Evolutionary conservation across 768 basidiomycete species (phyloP).

Genomic region (Mycena amicta): DNA sequence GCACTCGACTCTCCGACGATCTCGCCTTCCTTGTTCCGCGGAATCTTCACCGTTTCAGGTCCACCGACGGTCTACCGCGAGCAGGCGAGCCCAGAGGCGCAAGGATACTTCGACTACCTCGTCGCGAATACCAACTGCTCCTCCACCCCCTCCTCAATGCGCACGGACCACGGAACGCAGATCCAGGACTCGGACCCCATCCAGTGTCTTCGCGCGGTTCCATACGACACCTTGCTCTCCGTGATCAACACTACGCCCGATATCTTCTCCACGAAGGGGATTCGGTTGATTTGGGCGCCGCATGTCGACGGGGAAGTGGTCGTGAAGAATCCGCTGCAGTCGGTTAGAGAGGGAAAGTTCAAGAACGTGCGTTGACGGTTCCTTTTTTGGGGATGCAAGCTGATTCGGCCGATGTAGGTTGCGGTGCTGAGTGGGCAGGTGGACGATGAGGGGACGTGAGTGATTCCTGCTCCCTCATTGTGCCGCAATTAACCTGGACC

Average conservation of each 20-base stretch:
- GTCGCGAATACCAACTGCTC: slow-evolving; percentile 25
- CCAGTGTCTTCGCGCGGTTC: slow-evolving; percentile 35
- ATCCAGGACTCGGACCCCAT: slow-evolving; percentile 31
- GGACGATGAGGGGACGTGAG: slow-evolving; percentile 47
- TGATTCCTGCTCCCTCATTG: neutral
- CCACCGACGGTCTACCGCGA: too few relatives aligned
- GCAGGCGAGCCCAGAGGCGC: too few relatives aligned
- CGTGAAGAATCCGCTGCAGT: slow-evolving; percentile 30
- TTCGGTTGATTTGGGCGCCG: slow-evolving; percentile 39
- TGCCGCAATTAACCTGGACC: neutral
- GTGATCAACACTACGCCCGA: slow-evolving; percentile 36
- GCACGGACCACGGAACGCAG: too few relatives aligned
- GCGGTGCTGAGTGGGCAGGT: slow-evolving; percentile 31
- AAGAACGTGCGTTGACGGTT: too few relatives aligned
- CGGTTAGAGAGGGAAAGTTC: slow-evolving; percentile 37
- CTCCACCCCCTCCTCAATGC: too few relatives aligned
- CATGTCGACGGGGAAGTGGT: slow-evolving; percentile 43
- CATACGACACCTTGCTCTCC: slow-evolving; percentile 30
- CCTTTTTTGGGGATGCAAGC: too few relatives aligned
- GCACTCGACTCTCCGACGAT: neutral
- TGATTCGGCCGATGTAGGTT: slow-evolving; percentile 1
- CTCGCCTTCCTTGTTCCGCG: too few relatives aligned
- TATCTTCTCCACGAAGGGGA: slow-evolving; percentile 31
- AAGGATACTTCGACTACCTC: slow-evolving; percentile 10
- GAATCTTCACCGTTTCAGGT: too few relatives aligned